Evolutionary conservation across 805 yeast genomes (phyloP), one percentile per base, ranked within the genome.

Genomic region (Spathaspora arborariae): DNA sequence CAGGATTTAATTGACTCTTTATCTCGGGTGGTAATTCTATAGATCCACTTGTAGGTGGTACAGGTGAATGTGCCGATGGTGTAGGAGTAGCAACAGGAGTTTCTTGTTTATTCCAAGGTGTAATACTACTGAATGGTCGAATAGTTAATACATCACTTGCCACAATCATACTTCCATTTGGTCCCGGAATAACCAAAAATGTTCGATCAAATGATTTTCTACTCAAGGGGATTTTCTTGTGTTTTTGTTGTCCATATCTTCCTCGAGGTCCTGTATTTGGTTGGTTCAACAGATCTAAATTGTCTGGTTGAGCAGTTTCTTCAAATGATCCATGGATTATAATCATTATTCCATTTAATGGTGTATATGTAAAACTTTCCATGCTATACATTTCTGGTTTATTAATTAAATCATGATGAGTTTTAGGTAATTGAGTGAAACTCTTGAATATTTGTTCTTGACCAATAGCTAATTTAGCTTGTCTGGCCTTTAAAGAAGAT

Each of bases 171-270:
- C 80, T 69, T 4, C 90, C 86, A 47, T 77, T 76, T 15, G 82
- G 78, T 11, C 84, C 85, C 1, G 83, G 84, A 11, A 87, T 82
- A 1, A 90, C 83, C n/a, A 88, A 72, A 60, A 94, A 82, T 0
- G 84, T 75, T 59, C 99, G 77, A 63, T 94, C 99, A 64, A 94
- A 94, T 8, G 94, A 81, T 60, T 94, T 85, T 54, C 74, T 75
- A 4, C 79, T 69, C 30, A 84, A 65, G 24, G 75, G 62, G 18
- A 60, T 46, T 47, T 64, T 66, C 45, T 68, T 68, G 9, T 47
- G 33, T 40, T 65, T 60, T 49, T 50, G 58, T 52, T 45, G 58
- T 20, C 50, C 44, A 26, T 52, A 55, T 26, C 59, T 44, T 40
- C 58, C 55, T 44, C 54, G 50, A 15, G 50, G 45, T 16, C 50